Conservation (phyloP, 148 eudicot genomes). For the Vaccinium vitisidaea region DNA sequence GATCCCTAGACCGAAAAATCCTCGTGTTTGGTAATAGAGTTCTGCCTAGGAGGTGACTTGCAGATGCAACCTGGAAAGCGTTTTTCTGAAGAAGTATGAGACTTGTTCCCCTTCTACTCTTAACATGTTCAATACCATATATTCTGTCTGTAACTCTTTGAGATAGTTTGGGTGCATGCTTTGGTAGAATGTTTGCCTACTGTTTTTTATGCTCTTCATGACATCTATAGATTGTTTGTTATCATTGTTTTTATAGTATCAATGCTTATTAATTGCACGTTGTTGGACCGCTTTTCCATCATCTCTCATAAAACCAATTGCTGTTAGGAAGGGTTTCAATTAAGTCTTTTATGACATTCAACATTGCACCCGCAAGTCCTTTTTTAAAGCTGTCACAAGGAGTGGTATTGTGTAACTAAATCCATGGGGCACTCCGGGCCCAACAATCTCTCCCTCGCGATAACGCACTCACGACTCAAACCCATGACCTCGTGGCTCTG, state of each 20-base stretch:
- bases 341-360: no score
- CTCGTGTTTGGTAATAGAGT: conserved; percentile 93
- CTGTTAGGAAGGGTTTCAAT: no score
- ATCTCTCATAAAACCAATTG: no score
- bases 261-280: not conserved
- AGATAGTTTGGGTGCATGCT: conserved; percentile 7
- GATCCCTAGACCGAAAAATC: conserved; percentile 86
- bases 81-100: conserved; percentile 84
- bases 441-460: no score
- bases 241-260: not conserved
- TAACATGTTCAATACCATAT: not conserved
- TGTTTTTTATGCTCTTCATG: not conserved
- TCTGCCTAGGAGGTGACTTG: conserved; percentile 94
- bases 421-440: no score
- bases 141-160: not conserved
- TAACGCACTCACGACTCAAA: no score
- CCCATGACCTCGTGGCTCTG: no score
- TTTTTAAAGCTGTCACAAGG: no score
- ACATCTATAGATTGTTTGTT: not conserved
- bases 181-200: not conserved
- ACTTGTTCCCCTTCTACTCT: not conserved
- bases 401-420: no score
- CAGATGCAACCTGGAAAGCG: conserved; percentile 89
- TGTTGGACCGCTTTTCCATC: no score
- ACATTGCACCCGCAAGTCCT: no score